Evolutionary conservation across 2,329 filamentous ascomycete genomes (phyloP), one percentile per base, ranked within the genome.

Genomic region (Zarea fungicola): DNA sequence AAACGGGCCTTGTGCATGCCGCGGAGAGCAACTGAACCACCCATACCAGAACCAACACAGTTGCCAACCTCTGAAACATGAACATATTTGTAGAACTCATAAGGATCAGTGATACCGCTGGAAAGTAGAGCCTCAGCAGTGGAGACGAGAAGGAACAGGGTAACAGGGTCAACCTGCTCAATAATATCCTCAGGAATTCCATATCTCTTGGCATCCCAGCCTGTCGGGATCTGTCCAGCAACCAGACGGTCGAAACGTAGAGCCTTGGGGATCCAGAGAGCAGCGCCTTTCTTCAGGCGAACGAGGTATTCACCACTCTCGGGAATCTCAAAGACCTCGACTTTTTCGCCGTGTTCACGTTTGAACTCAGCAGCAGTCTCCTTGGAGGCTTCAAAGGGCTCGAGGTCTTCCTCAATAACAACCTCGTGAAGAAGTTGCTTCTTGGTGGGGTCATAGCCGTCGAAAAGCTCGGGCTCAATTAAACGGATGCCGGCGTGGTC

Each of bases 71-170:
- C 89, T 7, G 93, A 97, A 53, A 99, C 83, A 69, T 99, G 93
- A 55, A 99, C 91, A 62, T 99, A 99, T 76, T 97, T 91, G 81
- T 99, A 99, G 74, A 99, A 97, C 73, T 99, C 93, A 65, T 97
- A 99, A 18, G 93, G 95, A 65, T 99, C 95, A 22, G 93, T 97
- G 67, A 99, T 92, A 83, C 93, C 93, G 54, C 89, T 86, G 25
- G 89, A 86, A 44, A 99, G 78, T 7, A 99, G 84, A 51, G 91
- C 84, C 70, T 99, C 95, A 1, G 87, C 89, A 41, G 91, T 95
- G 47, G 89, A 95, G 40, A 97, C 91, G 39, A 99, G 85, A 25
- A 97, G 89, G 65, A 89, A 99, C 42, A 99, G 79, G 1, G 93
- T 96, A 57, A 97, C 92, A 6, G 91, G 93, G 63, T 99, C 95